phyloP scores from a whole-genome alignment of 352 stramenopile species.

The Ochromonadaceae sp. region DNA sequence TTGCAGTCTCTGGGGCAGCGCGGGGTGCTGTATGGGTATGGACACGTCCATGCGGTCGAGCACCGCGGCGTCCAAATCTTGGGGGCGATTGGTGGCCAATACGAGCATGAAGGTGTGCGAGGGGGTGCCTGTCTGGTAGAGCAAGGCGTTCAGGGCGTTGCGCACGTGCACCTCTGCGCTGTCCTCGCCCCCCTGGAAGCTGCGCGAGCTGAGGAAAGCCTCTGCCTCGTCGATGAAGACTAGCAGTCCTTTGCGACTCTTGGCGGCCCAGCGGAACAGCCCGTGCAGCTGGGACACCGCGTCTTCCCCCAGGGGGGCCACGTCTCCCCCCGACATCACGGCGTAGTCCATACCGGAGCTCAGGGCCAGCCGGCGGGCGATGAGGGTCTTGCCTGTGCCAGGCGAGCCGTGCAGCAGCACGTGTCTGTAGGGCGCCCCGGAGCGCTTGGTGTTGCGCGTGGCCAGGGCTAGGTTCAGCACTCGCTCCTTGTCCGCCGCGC shows the following conservation, averaged over 20 bases:
- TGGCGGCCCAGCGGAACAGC: constrained; percentile 83
- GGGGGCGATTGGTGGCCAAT: constrained; percentile 87
- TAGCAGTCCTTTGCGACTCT: constrained; percentile 64
- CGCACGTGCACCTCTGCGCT: constrained; percentile 50
- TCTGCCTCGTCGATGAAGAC: constrained; percentile 95
- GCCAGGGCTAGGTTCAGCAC: constrained; percentile 54
- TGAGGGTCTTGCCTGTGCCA: constrained; percentile 77
- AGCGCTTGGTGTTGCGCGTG: constrained; percentile 79
- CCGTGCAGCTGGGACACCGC: constrained; percentile 90
- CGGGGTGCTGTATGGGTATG: constrained; percentile 72
- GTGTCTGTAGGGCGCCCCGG: constrained; percentile 83
- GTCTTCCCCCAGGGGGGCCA: constrained; percentile 78
- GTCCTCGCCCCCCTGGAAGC: constrained; percentile 43
- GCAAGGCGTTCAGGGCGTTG: constrained; percentile 87
- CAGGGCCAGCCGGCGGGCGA: constrained; percentile 63
- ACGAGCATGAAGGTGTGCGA: constrained; percentile 94
- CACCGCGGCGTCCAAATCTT: constrained; percentile 91
- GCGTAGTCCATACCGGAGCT: constrained; percentile 84
- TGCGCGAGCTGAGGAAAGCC: constrained; percentile 79
- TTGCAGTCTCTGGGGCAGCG: background rate
- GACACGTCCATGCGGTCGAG: constrained; percentile 91
- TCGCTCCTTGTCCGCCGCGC: constrained; percentile 25
- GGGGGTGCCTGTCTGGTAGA: constrained; percentile 85
- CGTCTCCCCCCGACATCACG: constrained; percentile 86
- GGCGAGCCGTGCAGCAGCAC: constrained; percentile 85